Evolutionary conservation across 2,329 filamentous ascomycete species (phyloP), one percentile per base, ranked within the genome.

Genomic region (Aureobasidium sp.): DNA sequence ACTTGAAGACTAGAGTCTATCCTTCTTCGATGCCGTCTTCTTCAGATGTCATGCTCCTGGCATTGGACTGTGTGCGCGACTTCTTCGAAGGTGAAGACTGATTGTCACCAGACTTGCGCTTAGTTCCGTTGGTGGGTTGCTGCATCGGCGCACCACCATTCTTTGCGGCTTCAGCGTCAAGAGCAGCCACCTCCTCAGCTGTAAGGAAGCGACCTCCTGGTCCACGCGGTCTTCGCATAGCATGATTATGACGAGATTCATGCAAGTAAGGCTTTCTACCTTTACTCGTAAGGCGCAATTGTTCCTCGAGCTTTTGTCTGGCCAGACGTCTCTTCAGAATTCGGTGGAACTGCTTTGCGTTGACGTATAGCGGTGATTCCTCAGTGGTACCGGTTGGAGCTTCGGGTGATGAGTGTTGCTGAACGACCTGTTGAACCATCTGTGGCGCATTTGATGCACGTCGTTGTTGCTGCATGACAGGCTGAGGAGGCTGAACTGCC

Each of bases 301-400:
- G 90, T 73, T 99, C 94, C 74, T 99, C 94, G n/a, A 99, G 81
- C 72, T 90, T 91, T 75, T 97, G 94, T 37, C 94, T 85, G 7
- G 94, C 94, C 65, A 97, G 90, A 63, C 94, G 85, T 62, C 94
- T 85, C 80, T 99, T 97, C 60, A 99, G 77, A 53, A 99, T 99
- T 30, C 94, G 89, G 73, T 99, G 94, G 68, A 99, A 99, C 71
- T 99, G 94, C 74, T 99, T 99, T 5, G 94, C 94, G 70, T 99
- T 99, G 70, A 99, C 94, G 68, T 99, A 99, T 1, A 99, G 79
- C 0, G 94, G 94, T 0, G 93, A 93, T 72, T 99, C 94, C 73
- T 97, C 94, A 4, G 86, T 85, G 14, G 83, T 82, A 14, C 79
- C 81, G 8, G 87, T 79, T 1, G 88, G 83, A 5, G 71, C 85